Conservation (phyloP, 192 early-diverging fungal genomes). For the Podila clonocystis region DNA sequence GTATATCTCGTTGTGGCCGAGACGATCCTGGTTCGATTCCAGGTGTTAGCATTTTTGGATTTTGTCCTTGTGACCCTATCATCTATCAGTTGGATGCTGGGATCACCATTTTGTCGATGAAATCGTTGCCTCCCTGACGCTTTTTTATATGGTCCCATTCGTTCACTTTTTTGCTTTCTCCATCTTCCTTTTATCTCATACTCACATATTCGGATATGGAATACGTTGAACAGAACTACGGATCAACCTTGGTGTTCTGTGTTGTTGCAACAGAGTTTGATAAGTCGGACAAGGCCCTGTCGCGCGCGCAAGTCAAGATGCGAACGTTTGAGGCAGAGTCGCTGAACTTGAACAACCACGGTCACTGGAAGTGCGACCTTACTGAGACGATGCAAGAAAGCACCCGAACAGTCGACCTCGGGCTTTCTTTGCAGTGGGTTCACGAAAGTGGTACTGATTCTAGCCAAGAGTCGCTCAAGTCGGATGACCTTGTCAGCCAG, state of each 20-base stretch:
- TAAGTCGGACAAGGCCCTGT: neutral
- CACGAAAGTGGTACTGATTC: neutral
- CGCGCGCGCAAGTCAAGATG: neutral
- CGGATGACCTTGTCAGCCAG: constrained; percentile 15
- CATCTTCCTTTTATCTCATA: too few relatives aligned
- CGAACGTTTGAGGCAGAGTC: constrained; percentile 13
- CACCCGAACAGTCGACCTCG: constrained; percentile 8
- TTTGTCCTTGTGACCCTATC: neutral
- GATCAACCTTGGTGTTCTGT: constrained; percentile 22
- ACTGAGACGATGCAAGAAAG: constrained; percentile 19
- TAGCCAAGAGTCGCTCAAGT: neutral
- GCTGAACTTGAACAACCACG: constrained; percentile 9
- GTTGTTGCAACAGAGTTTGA: constrained; percentile 11
- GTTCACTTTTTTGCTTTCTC: too few relatives aligned
- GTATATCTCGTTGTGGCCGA: constrained; percentile 9
- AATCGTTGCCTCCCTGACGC: too few relatives aligned
- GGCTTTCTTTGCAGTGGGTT: constrained; percentile 14
- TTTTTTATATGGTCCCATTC: too few relatives aligned
- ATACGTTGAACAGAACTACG: constrained; percentile 11
- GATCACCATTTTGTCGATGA: too few relatives aligned
- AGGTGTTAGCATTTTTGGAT: constrained; percentile 7
- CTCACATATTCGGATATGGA: constrained; percentile 1
- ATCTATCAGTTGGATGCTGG: too few relatives aligned
- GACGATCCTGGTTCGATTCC: constrained; percentile 9
- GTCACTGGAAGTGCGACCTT: constrained; percentile 28